Evolutionary conservation across 1,139 yeast genomes (phyloP), one percentile per base, ranked within the genome.

Genomic region (Sugiyamaella castrensis): DNA sequence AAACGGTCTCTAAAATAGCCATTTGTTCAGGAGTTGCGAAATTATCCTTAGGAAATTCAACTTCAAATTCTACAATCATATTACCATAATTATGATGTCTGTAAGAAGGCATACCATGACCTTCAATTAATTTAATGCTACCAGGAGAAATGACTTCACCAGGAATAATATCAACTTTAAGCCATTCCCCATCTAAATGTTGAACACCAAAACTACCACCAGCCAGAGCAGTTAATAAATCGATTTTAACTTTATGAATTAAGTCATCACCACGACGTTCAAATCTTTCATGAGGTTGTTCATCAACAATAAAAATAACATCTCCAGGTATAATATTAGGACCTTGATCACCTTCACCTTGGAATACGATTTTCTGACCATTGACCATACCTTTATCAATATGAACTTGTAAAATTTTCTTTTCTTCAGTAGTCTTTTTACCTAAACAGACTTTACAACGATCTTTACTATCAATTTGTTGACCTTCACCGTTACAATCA

Each of bases 321-420:
- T 92, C 98, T 69, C 99, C 99, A 28, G 98, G 96, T 54, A 91
- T 82, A 55, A 88, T 79, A 67, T 85, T 89, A 52, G 98, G 98
- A 59, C 87, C 95, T 71, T 92, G 97, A 71, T 94, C 98, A 65
- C 98, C 98, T 75, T 91, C 97, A 58, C 97, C 98, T 62, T 82
- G 77, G 75, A 91, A 92, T 5, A 83, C 88, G 63, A 94, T 80
- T 71, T 83, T 83, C 74, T 91, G 96, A 52, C 97, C 97, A 65
- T 89, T 87, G 66, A 78, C 84, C 98, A 92, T 92, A 75, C 99
- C 99, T 63, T 95, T 95, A 68, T 89, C 96, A 65, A 92, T 80
- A 71, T 91, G 88, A 53, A 92, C 98, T 72, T 91, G 94, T 66
- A 92, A 76, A 56, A 92, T 84, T 77, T 92, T 92, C 75, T 96